Percentiles rank a stretch among this genome's conserved stretches.
These are phyloP conservation scores for Jatropha multifida DNA, from an alignment of 441 rosid genomes.

Conservation along the genomic window DNA sequence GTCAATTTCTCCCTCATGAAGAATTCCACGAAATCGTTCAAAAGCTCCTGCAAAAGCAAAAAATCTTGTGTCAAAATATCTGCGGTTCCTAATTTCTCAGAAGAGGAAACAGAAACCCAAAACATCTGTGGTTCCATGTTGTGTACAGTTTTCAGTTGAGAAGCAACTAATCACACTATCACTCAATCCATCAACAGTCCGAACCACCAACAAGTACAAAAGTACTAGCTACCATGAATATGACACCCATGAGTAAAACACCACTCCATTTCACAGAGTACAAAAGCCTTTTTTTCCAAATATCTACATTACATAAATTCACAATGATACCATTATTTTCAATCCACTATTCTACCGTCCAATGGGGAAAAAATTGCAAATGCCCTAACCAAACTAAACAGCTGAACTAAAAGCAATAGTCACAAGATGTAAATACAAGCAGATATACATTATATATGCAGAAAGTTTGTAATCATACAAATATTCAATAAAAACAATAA, in stretches of 20 bases:
- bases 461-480: not conserved
- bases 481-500: not conserved
- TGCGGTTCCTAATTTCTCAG: too few relatives aligned
- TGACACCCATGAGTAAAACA: not conserved
- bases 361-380: not conserved
- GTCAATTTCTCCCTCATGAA: slow-evolving; percentile 96
- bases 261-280: not conserved
- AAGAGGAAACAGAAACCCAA: not conserved
- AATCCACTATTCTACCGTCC: not conserved
- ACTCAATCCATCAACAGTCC: not conserved
- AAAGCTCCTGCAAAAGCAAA: slow-evolving; percentile 60
- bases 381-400: not conserved
- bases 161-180: not conserved
- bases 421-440: not conserved
- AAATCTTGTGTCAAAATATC: not conserved
- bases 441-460: not conserved
- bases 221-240: not conserved
- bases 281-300: not conserved
- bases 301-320: not conserved
- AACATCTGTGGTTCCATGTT: not conserved
- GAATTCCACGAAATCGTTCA: slow-evolving; percentile 92
- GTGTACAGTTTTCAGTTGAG: not conserved
- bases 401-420: not conserved
- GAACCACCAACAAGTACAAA: not conserved
- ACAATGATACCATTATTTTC: not conserved